Percentiles rank a stretch among this genome's conserved stretches.
Evolutionary conservation across 2,329 filamentous ascomycete species (phyloP).

Genomic region (Ceratocystis lukuohia): DNA sequence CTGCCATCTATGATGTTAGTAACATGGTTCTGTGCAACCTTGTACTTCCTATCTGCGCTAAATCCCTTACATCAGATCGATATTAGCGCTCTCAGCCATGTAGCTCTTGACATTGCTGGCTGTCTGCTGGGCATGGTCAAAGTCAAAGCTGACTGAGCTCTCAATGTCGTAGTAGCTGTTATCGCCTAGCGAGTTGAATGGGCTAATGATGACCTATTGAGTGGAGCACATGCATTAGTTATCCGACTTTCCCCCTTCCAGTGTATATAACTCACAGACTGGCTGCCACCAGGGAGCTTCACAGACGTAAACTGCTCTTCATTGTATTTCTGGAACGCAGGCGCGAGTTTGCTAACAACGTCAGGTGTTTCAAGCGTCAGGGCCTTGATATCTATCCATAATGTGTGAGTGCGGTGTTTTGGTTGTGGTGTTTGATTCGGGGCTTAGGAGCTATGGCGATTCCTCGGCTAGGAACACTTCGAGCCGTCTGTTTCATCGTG

Average conservation of each 20-base stretch:
- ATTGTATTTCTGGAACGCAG: constrained; percentile 89
- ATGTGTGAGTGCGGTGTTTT: constrained; percentile 6
- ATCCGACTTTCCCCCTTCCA: not conserved
- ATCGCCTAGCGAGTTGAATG: constrained; percentile 67
- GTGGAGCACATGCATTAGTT: not conserved
- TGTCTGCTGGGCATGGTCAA: constrained; percentile 75
- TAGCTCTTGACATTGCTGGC: constrained; percentile 72
- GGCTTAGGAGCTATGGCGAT: not conserved
- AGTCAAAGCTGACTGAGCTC: constrained; percentile 74
- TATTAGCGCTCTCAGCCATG: constrained; percentile 59
- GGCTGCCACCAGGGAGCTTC: constrained; percentile 76
- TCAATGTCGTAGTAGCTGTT: constrained; percentile 84
- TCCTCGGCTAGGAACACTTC: not conserved
- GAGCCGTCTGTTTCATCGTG: not conserved
- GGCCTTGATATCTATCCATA: constrained; percentile 65
- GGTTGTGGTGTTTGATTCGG: not conserved
- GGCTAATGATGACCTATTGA: constrained; percentile 63
- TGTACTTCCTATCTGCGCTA: not conserved
- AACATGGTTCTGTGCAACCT: too few species aligned
- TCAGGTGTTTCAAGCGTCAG: constrained; percentile 58
- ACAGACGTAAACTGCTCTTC: constrained; percentile 83
- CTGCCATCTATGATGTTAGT: constrained; percentile 25
- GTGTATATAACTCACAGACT: constrained; percentile 30
- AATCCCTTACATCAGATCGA: constrained; percentile 59
- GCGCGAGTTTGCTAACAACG: constrained; percentile 57